Evolutionary conservation across 495 filamentous ascomycete genomes (phyloP), one percentile per base, ranked within the genome.

Genomic region (Articulospora tetracladia): DNA sequence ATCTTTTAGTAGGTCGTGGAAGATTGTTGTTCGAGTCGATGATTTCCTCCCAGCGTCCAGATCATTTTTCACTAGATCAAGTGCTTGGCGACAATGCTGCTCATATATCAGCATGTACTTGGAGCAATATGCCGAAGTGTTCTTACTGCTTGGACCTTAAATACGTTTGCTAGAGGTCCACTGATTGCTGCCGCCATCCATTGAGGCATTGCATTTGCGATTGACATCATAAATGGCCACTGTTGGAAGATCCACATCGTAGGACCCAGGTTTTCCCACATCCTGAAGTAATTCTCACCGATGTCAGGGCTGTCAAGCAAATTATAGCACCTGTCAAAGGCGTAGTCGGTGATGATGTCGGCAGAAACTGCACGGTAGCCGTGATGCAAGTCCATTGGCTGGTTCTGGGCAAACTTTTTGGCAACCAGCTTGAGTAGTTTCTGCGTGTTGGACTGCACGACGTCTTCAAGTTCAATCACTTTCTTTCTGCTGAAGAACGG

Each of bases 271-370:
- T 53, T 49, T 12, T 63, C 27, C 6, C 67, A 62, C 46, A 68
- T 65, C 10, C 63, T 54, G 48, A 68, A 70, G 61, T 68, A 72
- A 0, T 36, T 52, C 1, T 20, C 47, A 0, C 69, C 69, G 10
- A 59, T 32, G 23, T 68, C 68, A 4, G 49, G 50, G 3, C 39
- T 17, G n/a, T 66, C 66, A 10, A 70, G 32, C 27, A 68, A 65
- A 19, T 68, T 46, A 27, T 66, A 72, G 58, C 60, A 72, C 1
- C 71, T 58, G 15, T 63, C 68, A 52, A 75, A 77, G 0, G 69
- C 69, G 57, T 77, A 79, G 49, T 75, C 75, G 32, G 69, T 73
- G 20, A 76, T 74, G 23, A 77, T 64, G 55, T 80, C 77, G 1
- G 72, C 63, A 1, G 72, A 68, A 20, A 77, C 54, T 3, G 70